Evolutionary conservation across 306 rosid genomes (phyloP), one percentile per base, ranked within the genome.

Genomic region (Chamaecrista fasciculata): DNA sequence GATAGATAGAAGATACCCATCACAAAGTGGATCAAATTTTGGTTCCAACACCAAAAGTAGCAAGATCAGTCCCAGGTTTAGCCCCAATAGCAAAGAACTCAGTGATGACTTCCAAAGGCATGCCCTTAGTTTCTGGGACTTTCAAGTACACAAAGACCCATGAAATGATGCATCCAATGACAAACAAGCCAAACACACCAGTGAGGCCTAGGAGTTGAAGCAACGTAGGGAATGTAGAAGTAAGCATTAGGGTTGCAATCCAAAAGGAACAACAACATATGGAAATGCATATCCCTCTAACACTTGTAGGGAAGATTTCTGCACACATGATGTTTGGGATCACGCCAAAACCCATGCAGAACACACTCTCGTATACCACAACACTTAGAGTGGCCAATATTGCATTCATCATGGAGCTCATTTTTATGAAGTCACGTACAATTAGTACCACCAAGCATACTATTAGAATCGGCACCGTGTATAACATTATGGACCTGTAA

Each of bases 111-210:
- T 89, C 96, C 2, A 85, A 67, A 60, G 92, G 91, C 96, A 89
- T 86, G 59, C 90, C 96, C 58, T 85, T 89, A 0, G 96, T 86
- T 66, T 89, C 92, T 14, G 96, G 90, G 34, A 85, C 92, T 62
- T 86, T 89, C 46, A 79, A 58, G 86, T 58, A 86, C 5, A 89
- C 86, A 67, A 89, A 89, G 21, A 85, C 24, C 86, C 83, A 89
- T 4, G 96, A 55, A 31, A 71, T 0, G 51, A 81, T 52, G 84
- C 90, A 83, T 0, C 86, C 90, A 50, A 49, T 23, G 19, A 76
- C 85, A 16, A 75, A 89, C 44, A 86, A 49, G 25, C 70, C 66
- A 58, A 89, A 79, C 10, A 89, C 82, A 19, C 96, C 85, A 0
- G 83, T 55, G 1, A 86, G 85, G 11, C 92, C 92, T 1, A 86